Conservation (phyloP, 495 filamentous ascomycete genomes). For the Terfezia boudieri region DNA sequence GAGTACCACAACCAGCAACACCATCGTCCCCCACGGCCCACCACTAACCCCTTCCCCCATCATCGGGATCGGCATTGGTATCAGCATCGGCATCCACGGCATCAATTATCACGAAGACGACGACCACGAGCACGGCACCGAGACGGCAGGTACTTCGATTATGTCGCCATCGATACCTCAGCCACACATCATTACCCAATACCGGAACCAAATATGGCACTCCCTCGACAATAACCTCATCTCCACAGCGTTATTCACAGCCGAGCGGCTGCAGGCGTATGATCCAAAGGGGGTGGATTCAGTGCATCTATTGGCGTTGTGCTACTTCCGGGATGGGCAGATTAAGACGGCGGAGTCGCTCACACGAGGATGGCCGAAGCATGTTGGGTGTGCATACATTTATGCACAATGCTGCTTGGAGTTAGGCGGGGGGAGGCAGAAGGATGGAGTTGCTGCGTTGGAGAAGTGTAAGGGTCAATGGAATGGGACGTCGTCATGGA, state of each 20-base stretch:
- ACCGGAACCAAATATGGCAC: constrained; percentile 73
- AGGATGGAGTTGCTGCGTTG: constrained; percentile 58
- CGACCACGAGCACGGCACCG: too few species aligned
- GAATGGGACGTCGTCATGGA: constrained; percentile 21
- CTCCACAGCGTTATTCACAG: constrained; percentile 76
- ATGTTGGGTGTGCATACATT: constrained; percentile 76
- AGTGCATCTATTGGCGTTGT: constrained; percentile 59
- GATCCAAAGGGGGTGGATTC: constrained; percentile 61
- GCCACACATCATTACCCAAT: constrained; percentile 40
- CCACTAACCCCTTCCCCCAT: not conserved
- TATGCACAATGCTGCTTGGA: constrained; percentile 74
- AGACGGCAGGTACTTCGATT: not conserved
- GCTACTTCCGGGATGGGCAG: constrained; percentile 61
- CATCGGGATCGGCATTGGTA: not conserved
- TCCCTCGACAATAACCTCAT: constrained; percentile 77
- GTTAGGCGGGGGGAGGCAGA: constrained; percentile 38
- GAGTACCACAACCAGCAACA: too few species aligned
- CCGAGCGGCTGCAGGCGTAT: constrained; percentile 61
- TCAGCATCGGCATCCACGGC: not conserved
- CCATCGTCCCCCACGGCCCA: not conserved
- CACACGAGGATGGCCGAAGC: constrained; percentile 21
- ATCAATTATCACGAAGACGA: not conserved
- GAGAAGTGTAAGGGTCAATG: constrained; percentile 52
- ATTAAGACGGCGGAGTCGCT: constrained; percentile 33
- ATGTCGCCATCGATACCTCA: not conserved